A percentile compares a stretch with the other conserved stretches of the same genome.
Conservation (phyloP, 805 yeast genomes). For the Metschnikowia chrysomelidarum region DNA sequence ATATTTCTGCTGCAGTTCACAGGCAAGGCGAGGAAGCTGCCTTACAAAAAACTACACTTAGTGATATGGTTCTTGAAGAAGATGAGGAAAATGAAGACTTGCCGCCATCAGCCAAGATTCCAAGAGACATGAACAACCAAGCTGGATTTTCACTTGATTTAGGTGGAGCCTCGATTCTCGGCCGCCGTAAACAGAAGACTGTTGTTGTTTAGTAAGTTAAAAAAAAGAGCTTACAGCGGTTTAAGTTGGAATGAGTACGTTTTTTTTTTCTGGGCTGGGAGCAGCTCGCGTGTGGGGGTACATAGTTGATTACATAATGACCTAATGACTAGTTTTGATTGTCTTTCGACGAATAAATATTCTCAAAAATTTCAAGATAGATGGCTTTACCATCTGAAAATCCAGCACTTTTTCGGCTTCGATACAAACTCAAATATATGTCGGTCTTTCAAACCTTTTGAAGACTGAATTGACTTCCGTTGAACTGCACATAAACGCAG, state of each 20-base stretch:
- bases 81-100: constrained; percentile 36
- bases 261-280: neutral
- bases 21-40: constrained; percentile 70
- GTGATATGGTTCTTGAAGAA: constrained; percentile 31
- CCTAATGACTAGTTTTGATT: constrained; percentile 6
- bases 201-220: constrained; percentile 10
- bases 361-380: too few species aligned
- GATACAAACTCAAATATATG: too few species aligned
- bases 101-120: constrained; percentile 7
- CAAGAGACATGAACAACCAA: constrained; percentile 14
- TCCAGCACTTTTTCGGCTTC: too few species aligned
- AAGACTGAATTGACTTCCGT: too few species aligned
- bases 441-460: too few species aligned
- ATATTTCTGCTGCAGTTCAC: constrained; percentile 81
- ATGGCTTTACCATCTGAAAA: too few species aligned
- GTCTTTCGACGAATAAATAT: too few species aligned
- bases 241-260: neutral
- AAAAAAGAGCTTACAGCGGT: too few species aligned
- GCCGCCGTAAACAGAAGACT: constrained; percentile 35
- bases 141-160: constrained; percentile 45
- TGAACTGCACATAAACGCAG: too few species aligned
- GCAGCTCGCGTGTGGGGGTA: neutral
- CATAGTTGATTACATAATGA: constrained; percentile 9
- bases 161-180: constrained; percentile 53
- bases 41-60: constrained; percentile 22